Base-by-base conservation (phyloP, 2,329 filamentous ascomycete genomes). In the Simplicillium aogashimaense region DNA sequence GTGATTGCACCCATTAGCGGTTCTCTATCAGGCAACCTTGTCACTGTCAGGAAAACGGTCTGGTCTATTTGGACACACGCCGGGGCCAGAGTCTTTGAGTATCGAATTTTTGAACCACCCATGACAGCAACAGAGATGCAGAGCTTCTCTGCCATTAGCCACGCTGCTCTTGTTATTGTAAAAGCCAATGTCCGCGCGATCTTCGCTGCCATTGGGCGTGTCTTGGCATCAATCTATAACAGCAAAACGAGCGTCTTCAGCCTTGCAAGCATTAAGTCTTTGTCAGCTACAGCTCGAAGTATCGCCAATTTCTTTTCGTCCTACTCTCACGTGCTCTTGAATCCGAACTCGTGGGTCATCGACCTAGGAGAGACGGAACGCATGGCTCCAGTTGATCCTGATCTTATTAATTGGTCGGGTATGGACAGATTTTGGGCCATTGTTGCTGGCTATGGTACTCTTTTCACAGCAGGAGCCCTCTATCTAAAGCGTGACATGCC, bases 401-500 rank as follows among this genome's bases (percentile, higher is more conserved):
- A 67, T 18, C 61, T 87, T 39, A 78, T 79, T 1, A 70, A 77
- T 39, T 90, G 85, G 85, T 72, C 74, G 43, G 68, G 70, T 20
- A 67, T 71, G 13, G 82, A 85, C 57, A 66, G 78, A 25, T 72
- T 75, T 42, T 77, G 72, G 64, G 88, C 90, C 12, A 85, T 95
- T 31, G 52, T 88, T 2, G 72, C 83, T 36, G 92, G 92, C 11
- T 98, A 98, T 56, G 55, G 79, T 0, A 81, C 88, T 36, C 72
- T 95, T 31, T 86, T 82, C 10, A 53, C 85, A 35, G 58, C 84
- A 28, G 86, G 87, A 3, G 79, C 83, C 17, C 64, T 90, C 2
- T 98, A 97, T 57, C 71, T 97, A 25, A 81, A 78, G 42, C 72
- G 83, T 43, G 82, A 83, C 18, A 74, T 74, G 6, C 77, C 85